Percentiles rank a stretch among this genome's conserved stretches.
Conservation (phyloP, 2,329 filamentous ascomycete genomes). For the Calonectria pseudoturangicola region DNA sequence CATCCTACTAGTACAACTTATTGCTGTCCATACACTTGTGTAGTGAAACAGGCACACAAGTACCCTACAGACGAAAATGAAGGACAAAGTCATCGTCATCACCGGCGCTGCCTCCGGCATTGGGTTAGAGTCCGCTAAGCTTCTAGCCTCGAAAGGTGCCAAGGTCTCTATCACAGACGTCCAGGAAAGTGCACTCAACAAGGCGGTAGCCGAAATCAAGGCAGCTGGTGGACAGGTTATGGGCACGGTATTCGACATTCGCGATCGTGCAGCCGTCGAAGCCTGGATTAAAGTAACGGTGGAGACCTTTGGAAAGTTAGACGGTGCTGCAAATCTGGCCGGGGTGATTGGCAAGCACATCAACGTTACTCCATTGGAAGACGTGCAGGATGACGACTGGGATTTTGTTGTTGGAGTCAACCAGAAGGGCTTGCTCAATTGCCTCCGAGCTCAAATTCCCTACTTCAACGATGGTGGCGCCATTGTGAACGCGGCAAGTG, state of each 20-base stretch:
- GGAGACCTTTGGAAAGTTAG: conserved; percentile 8
- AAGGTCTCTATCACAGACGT: conserved; percentile 24
- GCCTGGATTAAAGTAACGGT: conserved; percentile 25
- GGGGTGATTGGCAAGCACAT: conserved; percentile 27
- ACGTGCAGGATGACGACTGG: conserved; percentile 31
- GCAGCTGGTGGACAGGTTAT: neutral
- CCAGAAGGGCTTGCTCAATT: conserved; percentile 28
- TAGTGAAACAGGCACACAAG: no score
- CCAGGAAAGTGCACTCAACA: conserved; percentile 2
- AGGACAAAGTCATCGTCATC: conserved; percentile 30
- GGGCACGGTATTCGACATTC: neutral
- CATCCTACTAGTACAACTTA: no score
- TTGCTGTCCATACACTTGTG: no score
- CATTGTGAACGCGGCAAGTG: conserved; percentile 36
- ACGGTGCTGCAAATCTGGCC: conserved; percentile 28
- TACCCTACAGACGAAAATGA: neutral
- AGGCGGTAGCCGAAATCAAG: conserved; percentile 12
- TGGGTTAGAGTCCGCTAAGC: conserved; percentile 2
- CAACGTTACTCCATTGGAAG: neutral
- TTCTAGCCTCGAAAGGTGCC: conserved; percentile 25
- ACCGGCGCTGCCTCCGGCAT: conserved; percentile 26
- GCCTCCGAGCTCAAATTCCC: conserved; percentile 28
- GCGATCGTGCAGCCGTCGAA: conserved; percentile 4
- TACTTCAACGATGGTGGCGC: conserved; percentile 29
- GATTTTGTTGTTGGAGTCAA: conserved; percentile 29